These are phyloP conservation scores for Tuber indicum DNA, from an alignment of 495 filamentous ascomycete species.

Conservation along the genomic window DNA sequence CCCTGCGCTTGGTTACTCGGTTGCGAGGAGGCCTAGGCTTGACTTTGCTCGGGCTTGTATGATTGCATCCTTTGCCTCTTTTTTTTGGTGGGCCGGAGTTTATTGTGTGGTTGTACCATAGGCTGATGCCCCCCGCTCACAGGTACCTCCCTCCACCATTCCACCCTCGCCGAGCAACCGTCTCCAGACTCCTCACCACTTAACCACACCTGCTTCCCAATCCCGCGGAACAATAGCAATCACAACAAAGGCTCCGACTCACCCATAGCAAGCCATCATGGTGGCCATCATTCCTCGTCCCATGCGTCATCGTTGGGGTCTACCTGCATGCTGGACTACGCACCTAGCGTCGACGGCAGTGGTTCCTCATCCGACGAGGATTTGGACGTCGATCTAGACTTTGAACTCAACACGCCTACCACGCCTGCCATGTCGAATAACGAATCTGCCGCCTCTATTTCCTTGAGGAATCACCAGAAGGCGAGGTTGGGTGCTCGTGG, in stretches of 20 bases:
- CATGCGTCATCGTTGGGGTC: conserved; percentile 47
- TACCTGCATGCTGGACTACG: conserved; percentile 40
- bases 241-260: conserved; percentile 43
- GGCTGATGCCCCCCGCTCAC: conserved; percentile 36
- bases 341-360: conserved; percentile 36
- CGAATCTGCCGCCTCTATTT: conserved; percentile 38
- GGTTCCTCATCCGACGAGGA: conserved; percentile 39
- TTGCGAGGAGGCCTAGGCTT: conserved; percentile 38
- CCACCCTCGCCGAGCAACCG: conserved; percentile 77
- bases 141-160: conserved; percentile 92
- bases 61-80: conserved; percentile 6
- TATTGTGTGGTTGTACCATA: not conserved
- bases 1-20: conserved; percentile 40
- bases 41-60: conserved; percentile 42
- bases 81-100: not conserved
- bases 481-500: conserved; percentile 31
- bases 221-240: conserved; percentile 33
- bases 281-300: conserved; percentile 42
- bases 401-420: conserved; percentile 28
- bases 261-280: conserved; percentile 34
- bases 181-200: conserved; percentile 87
- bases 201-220: conserved; percentile 45
- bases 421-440: conserved; percentile 19
- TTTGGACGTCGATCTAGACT: conserved; percentile 35
- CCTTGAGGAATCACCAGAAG: conserved; percentile 41